Base-by-base conservation (phyloP, 2,329 filamentous ascomycete genomes). In the Purpureocillium takamizusanense region DNA sequence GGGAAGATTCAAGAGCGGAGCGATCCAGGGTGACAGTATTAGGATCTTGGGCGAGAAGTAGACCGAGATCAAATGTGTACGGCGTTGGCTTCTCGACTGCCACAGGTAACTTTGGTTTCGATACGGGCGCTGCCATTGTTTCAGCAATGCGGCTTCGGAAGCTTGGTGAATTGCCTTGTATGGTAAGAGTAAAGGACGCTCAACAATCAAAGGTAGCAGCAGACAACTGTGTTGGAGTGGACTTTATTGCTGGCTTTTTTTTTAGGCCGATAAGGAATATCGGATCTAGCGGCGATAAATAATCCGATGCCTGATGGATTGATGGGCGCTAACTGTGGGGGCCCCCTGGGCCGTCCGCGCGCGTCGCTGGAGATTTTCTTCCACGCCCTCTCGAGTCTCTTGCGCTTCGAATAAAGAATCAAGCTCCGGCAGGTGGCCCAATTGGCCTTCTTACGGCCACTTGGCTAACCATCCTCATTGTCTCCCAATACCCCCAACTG, bases 1-100 rank as follows among this genome's bases (percentile, higher is more conserved):
- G 80, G 41, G 76, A 74, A 21, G 70, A 66, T 61, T 95, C 86
- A 46, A 81, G 63, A 29, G 68, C 55, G 23, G 61, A 46, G 38
- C 61, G 62, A 50, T 74, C 64, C 45, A 79, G 63, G 35, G 73
- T 66, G 37, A 92, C 68, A 3, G 90, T 86, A 65, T 95, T 97
- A 30, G 88, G 77, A 65, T 97, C 92, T 56, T 81, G 81, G 61
- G 80, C 83, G 56, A 94, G 75, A 38, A 97, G 81, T 57, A 94
- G 80, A 49, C 88, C 69, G n/a, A 95, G 81, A 61, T 95, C 88
- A 67, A 94, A 95, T 50, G 80, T 88, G 70, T 94, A 94, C 9
- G 89, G 88, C 7, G 84, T 94, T 4, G 87, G 82, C 65, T 94
- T 94, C 44, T 81, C 71, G 55, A 87, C 83, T 13, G 72, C 76